Evolutionary conservation across 441 rosid genomes (phyloP).

Genomic region (Populus hybrid): DNA sequence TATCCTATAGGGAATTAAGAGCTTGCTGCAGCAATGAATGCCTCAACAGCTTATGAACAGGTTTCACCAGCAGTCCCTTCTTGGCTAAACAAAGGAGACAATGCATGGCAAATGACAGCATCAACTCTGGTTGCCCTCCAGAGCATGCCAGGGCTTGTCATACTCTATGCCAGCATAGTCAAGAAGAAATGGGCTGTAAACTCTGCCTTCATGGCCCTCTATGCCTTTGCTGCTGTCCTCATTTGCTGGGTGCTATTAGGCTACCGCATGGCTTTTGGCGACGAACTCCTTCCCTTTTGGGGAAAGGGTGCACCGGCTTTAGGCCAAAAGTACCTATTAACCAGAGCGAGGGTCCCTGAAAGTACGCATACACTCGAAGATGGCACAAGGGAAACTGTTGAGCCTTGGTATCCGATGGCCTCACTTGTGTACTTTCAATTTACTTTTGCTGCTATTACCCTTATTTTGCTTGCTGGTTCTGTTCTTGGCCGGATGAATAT

Average conservation of each 20-base stretch:
- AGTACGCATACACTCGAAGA: slow-evolving; percentile 14
- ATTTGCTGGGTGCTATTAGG: slow-evolving; percentile 77
- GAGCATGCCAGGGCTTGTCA: slow-evolving; percentile 87
- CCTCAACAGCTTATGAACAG: slow-evolving; percentile 35
- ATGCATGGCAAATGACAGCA: slow-evolving; percentile 82
- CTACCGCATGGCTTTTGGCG: slow-evolving; percentile 83
- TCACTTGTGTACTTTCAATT: slow-evolving; percentile 72
- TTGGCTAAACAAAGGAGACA: slow-evolving; percentile 95
- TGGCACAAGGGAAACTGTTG: slow-evolving; percentile 24
- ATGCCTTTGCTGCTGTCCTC: slow-evolving; percentile 85
- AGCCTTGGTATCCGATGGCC: slow-evolving; percentile 63
- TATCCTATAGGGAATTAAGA: not conserved
- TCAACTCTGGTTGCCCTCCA: slow-evolving; percentile 67
- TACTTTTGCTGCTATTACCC: slow-evolving; percentile 77
- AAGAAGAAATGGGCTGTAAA: slow-evolving; percentile 95
- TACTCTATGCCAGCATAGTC: slow-evolving; percentile 80
- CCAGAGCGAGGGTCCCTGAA: slow-evolving; percentile 51
- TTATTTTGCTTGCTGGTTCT: slow-evolving; percentile 72
- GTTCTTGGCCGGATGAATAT: slow-evolving; percentile 84
- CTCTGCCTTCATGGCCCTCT: slow-evolving; percentile 89
- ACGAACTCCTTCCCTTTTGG: slow-evolving; percentile 74
- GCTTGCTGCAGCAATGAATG: slow-evolving; percentile 12
- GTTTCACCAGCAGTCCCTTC: slow-evolving; percentile 39
- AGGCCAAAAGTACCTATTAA: slow-evolving; percentile 43
- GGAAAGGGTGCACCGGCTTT: slow-evolving; percentile 72